Percentiles rank a stretch among this genome's conserved stretches.
These are phyloP conservation scores for Tylopilus sp. DNA, from an alignment of 1,284 basidiomycete genomes.

Conservation along the genomic window DNA sequence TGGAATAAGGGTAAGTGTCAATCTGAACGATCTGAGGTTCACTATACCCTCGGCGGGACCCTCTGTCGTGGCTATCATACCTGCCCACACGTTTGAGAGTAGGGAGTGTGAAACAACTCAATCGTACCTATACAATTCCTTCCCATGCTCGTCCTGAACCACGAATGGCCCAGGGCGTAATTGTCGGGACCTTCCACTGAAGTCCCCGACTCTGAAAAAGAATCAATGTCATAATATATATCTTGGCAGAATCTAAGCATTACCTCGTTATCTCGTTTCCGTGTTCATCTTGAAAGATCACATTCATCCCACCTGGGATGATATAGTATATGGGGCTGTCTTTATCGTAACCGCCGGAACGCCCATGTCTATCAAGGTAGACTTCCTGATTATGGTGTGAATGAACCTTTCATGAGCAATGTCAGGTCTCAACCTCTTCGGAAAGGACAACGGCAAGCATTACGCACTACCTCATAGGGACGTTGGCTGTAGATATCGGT, in stretches of 20 bases:
- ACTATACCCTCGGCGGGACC: conserved; percentile 23
- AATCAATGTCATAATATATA: conserved; percentile 24
- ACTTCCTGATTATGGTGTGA: conserved; percentile 19
- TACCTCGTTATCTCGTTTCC: conserved; percentile 69
- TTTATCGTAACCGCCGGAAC: conserved; percentile 27
- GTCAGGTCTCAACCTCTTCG: conserved; percentile 9
- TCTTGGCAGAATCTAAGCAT: neutral
- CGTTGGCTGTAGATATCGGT: conserved; percentile 33
- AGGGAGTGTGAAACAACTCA: neutral
- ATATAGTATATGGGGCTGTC: conserved; percentile 56
- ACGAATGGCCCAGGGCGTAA: conserved; percentile 41
- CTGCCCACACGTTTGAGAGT: conserved; percentile 18
- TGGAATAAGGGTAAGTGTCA: conserved; percentile 24
- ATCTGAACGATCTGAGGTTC: conserved; percentile 32
- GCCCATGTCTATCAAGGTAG: conserved; percentile 26
- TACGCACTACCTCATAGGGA: conserved; percentile 21
- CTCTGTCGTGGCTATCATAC: conserved; percentile 30
- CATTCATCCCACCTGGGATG: conserved; percentile 61
- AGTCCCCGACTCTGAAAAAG: conserved; percentile 46
- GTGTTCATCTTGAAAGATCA: conserved; percentile 66
- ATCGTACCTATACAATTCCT: conserved; percentile 47
- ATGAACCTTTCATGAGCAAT: conserved; percentile 15
- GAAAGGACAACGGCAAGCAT: conserved; percentile 8
- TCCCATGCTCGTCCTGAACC: conserved; percentile 51
- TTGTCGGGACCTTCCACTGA: conserved; percentile 29